Base-by-base conservation (phyloP, 352 stramenopile species). In the Phytophthora fragariaefolia region DNA sequence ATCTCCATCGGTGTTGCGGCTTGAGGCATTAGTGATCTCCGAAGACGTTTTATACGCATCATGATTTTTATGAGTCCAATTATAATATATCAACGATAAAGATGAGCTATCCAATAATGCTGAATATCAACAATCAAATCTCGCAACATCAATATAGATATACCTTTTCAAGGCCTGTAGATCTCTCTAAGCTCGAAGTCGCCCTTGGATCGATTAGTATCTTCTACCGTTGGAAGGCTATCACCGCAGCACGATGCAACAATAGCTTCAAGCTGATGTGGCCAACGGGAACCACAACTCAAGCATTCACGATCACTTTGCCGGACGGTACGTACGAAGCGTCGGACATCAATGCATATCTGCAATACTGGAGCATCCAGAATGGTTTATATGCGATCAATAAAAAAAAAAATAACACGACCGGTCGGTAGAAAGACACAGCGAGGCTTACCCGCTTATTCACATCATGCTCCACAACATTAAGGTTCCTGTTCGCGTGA, bases 381-480 rank as follows among this genome's bases (percentile, higher is more conserved):
- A 42, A 42, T 2, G 18, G 18, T 5, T 6, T 42, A n/a, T 42
- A 42, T 17, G 17, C 17, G 4, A 40, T 42, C 34, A 42, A 42
- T 17, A 42, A 42, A n/a, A n/a, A n/a, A n/a, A n/a, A n/a, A n/a
- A n/a, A n/a, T n/a, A n/a, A n/a, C 12, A 42, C 34, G 1, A 42
- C 34, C 12, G 32, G 32, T n/a, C 32, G n/a, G 6, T 40, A 40
- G 12, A 40, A n/a, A 18, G 17, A 42, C 12, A 54, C 28, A 18
- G 47, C 17, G 47, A 54, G 5, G 12, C 26, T 22, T 42, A 54
- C 18, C 47, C 47, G 3, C 12, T 27, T 1, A 26, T 42, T 32
- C 47, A 28, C 18, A 54, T 42, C 13, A 54, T 54, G 47, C 5
- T 54, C 2, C 13, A 40, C 27, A 40, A 54, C 28, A 13, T 54